Evolutionary conservation across 257 asterid species (phyloP).

Genomic region (Cynanchum wilfordii): DNA sequence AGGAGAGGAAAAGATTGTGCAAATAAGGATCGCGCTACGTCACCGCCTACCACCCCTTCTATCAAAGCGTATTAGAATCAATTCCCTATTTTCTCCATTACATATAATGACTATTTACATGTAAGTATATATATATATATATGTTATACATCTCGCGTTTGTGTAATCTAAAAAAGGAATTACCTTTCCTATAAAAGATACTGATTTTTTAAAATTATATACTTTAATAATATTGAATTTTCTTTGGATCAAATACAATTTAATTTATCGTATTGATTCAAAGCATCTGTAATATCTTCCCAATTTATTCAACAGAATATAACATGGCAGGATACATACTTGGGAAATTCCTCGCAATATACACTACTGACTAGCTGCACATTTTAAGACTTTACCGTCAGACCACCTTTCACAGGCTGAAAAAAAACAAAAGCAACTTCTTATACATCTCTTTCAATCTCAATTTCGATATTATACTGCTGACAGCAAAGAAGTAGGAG

Average conservation of each 20-base stretch:
- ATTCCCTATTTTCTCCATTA: neutral
- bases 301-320: neutral
- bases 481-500: constrained; percentile 8
- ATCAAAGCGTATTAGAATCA: constrained; percentile 19
- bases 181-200: too few relatives aligned
- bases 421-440: neutral
- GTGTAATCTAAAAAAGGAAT: too few relatives aligned
- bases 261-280: too few relatives aligned
- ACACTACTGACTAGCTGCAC: neutral
- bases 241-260: too few relatives aligned
- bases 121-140: too few relatives aligned
- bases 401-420: neutral
- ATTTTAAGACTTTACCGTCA: neutral
- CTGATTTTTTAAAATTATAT: neutral
- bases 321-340: neutral
- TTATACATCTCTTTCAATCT: neutral
- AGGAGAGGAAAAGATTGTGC: constrained; percentile 69
- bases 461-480: neutral
- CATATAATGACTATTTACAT: too few relatives aligned
- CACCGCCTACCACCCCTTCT: constrained; percentile 25
- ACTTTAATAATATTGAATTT: neutral
- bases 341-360: neutral
- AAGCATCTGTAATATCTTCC: neutral
- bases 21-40: constrained; percentile 20
- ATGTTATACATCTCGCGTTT: too few relatives aligned